Evolutionary conservation across 129 eudicot species (phyloP).

Genomic region (Lactuca saligna): DNA sequence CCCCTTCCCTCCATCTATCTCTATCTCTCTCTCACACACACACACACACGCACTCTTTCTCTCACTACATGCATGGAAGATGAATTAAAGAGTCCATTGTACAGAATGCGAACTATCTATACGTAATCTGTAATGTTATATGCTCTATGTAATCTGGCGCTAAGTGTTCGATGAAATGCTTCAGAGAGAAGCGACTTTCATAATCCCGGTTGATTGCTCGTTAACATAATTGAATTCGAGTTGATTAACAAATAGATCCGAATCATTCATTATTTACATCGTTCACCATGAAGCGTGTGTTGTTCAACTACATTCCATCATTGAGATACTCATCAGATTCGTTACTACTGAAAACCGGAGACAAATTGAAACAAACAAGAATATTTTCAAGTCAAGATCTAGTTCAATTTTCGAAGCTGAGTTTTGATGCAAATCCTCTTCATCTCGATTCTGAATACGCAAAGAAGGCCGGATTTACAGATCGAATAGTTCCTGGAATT

Average conservation of each 20-base stretch:
- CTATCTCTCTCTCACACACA: not conserved
- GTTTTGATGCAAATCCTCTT: constrained; percentile 67
- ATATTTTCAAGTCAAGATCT: constrained; percentile 52
- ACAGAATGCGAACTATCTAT: not conserved
- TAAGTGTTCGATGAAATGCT: constrained; percentile 32
- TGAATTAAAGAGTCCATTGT: not conserved
- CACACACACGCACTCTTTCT: not conserved
- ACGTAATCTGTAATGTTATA: not conserved
- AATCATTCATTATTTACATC: no score
- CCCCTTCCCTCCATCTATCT: no score
- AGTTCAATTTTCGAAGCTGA: constrained; percentile 61
- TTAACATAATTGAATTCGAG: not conserved
- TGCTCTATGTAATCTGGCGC: not conserved
- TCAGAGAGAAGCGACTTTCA: constrained; percentile 4
- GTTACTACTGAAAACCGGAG: constrained; percentile 49
- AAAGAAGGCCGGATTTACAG: constrained; percentile 57
- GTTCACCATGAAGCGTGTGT: constrained; percentile 24
- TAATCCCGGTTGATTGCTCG: constrained; percentile 1
- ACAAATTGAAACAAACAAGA: constrained; percentile 51
- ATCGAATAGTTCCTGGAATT: constrained; percentile 73
- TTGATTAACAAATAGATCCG: no score
- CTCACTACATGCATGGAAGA: not conserved
- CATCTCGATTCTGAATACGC: constrained; percentile 77
- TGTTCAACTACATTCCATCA: constrained; percentile 26
- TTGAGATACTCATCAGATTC: constrained; percentile 19